A percentile compares a stretch with the other conserved stretches of the same genome.
Conservation (phyloP, 352 stramenopile genomes). For the Bremia lactucae region DNA sequence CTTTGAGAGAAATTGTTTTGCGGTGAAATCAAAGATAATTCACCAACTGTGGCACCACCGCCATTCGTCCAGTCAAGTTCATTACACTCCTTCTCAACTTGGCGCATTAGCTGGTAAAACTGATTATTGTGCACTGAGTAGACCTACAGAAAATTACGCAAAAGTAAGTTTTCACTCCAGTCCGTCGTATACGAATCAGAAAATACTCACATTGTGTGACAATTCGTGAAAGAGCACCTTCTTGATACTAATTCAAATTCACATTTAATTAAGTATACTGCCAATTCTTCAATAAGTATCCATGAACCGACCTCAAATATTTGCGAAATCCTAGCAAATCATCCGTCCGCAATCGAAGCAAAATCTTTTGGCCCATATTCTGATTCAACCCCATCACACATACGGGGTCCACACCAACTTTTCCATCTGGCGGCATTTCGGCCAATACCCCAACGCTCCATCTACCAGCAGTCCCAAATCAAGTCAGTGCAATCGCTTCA, state of each 20-base stretch:
- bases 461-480: conserved; percentile 13
- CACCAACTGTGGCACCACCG: conserved; percentile 27
- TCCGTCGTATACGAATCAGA: background rate
- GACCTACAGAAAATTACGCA: conserved; percentile 35
- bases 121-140: conserved; percentile 70
- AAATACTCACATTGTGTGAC: conserved; percentile 80
- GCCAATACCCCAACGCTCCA: conserved; percentile 81
- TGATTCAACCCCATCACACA: conserved; percentile 90
- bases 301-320: conserved; percentile 41
- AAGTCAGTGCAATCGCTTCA: background rate
- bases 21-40: conserved; percentile 6
- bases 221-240: conserved; percentile 93
- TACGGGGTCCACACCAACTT: conserved; percentile 82
- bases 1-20: conserved; percentile 5
- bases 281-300: background rate
- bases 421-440: conserved; percentile 87
- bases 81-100: conserved; percentile 61
- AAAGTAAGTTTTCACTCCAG: no score
- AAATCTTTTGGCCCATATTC: conserved; percentile 91
- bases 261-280: background rate
- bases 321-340: conserved; percentile 90
- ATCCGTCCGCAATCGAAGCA: conserved; percentile 90
- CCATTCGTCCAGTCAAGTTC: conserved; percentile 62
- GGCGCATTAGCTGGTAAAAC: conserved; percentile 76
- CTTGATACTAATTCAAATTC: conserved; percentile 56